Evolutionary conservation across 2,329 filamentous ascomycete genomes (phyloP), one percentile per base, ranked within the genome.

Genomic region (Xenoacremonium recifei): DNA sequence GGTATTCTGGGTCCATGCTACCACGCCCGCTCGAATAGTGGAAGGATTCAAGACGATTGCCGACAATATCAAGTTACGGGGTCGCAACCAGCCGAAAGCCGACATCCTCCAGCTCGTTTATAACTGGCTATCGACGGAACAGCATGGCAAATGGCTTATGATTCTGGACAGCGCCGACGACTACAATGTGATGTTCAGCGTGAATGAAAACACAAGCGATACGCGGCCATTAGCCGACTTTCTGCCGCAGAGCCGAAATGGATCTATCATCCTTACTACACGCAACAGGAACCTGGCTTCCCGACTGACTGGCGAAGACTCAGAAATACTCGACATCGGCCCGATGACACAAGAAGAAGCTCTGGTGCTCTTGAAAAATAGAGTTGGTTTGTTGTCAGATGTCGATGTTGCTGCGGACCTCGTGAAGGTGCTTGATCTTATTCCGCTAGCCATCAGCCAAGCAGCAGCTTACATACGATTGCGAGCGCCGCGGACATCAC

Each of bases 381-480:
- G 12, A 7, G 15, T 29, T 27, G 35, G 40, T 3, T 9, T 9
- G 5, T 7, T 29, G 3, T 27, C 34, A 16, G 35, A 42, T 29
- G 3, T n/a, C 5, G 23, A 4, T 5, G 29, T 27, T 12, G 35
- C 35, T 20, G 34, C 25, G 10, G 5, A 17, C 3, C 21, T 7
- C 2, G 20, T 21, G 3, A 15, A 30, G 13, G 5, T 41, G 15
- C 16, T 25, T 11, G 16, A 40, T 17, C 7, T 15, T 18, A 16
- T 73, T 13, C 69, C 68, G 1, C 55, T 67, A 2, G 63, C 61
- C 4, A 70, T 71, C 11, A 53, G 48, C 3, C 63, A 72, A 54
- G 64, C 69, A 12, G 61, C 64, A 3, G 67, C 68, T 6, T 74
- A 70, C 39, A 54, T 75, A 18, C 68, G 65, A 33, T 41, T 42